Conservation (phyloP, 139 green algal genomes). For the Closterium sp. region DNA sequence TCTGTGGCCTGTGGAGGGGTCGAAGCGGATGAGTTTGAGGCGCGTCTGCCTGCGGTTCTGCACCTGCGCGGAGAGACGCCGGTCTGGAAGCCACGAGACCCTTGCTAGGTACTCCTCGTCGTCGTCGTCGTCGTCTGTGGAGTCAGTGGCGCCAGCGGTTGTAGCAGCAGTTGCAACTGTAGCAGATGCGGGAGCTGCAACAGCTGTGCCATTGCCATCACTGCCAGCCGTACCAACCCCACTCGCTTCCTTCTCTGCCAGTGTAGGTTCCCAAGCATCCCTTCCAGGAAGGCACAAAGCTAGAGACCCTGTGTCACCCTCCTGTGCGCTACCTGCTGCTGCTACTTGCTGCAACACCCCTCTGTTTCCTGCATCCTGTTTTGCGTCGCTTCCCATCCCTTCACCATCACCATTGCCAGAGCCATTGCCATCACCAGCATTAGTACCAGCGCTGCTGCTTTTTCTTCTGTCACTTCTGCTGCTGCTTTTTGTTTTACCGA, state of each 20-base stretch:
- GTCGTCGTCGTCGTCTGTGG: too few relatives aligned
- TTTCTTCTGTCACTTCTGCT: not conserved
- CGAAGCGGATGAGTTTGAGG: conserved; percentile 37
- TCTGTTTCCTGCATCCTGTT: too few relatives aligned
- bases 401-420: not conserved
- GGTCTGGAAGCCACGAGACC: conserved; percentile 51
- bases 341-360: too few relatives aligned
- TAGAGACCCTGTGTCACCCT: too few relatives aligned
- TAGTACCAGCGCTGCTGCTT: too few relatives aligned
- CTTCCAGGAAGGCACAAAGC: too few relatives aligned
- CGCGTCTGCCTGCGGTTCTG: conserved; percentile 52
- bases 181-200: not conserved
- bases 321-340: too few relatives aligned
- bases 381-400: not conserved
- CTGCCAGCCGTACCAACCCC: too few relatives aligned
- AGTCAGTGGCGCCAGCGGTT: not conserved
- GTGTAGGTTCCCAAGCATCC: too few relatives aligned
- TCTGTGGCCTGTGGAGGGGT: conserved; percentile 21
- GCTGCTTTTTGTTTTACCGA: not conserved
- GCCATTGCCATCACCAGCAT: not conserved
- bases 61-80: conserved; percentile 42
- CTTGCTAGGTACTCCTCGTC: conserved; percentile 57
- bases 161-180: not conserved
- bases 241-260: too few relatives aligned
- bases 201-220: not conserved